Evolutionary conservation across 306 rosid species (phyloP), one percentile per base, ranked within the genome.

Genomic region (Aeschynomene evenia): DNA sequence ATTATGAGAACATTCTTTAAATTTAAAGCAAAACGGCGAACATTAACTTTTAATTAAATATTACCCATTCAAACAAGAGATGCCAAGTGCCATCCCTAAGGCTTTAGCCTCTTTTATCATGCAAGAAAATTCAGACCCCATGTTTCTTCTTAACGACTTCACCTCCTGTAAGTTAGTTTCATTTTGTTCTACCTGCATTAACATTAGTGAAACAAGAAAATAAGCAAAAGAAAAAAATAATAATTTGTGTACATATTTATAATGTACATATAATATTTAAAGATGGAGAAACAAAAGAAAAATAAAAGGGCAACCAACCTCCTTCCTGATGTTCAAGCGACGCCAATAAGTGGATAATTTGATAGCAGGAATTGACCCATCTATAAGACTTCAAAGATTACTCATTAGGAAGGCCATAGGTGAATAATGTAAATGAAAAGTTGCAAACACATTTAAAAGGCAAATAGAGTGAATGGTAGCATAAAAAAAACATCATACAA

Each of bases 291-390:
- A 57, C 20, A 28, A 50, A 20, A 28, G 14, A 31, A 26, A 69
- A 45, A 19, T 59, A 39, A 65, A 37, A 69, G 19, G 68, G 51
- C 19, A 66, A 73, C 85, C 70, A 76, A 91, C 95, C 85, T 83
- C 91, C 58, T 57, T 81, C 79, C 81, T 77, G 57, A 39, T 49
- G 68, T 86, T 86, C 70, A 91, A 81, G 60, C 97, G 97, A 23
- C 87, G 86, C 73, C 89, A 82, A 67, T 91, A 91, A 56, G 97
- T 86, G 58, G 92, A 62, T 37, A 88, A 36, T 54, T 91, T 91
- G 3, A 91, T 91, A 39, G 89, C 88, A 48, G 97, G 97, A 81
- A 88, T 86, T n/a, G 97, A 82, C 77, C 97, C 95, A 80, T 91
- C 97, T 86, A 65, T 36, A 26, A 69, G 63, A 70, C 26, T 77